phyloP scores from a whole-genome alignment of 768 basidiomycete genomes.

The Pisolithus microcarpus region DNA sequence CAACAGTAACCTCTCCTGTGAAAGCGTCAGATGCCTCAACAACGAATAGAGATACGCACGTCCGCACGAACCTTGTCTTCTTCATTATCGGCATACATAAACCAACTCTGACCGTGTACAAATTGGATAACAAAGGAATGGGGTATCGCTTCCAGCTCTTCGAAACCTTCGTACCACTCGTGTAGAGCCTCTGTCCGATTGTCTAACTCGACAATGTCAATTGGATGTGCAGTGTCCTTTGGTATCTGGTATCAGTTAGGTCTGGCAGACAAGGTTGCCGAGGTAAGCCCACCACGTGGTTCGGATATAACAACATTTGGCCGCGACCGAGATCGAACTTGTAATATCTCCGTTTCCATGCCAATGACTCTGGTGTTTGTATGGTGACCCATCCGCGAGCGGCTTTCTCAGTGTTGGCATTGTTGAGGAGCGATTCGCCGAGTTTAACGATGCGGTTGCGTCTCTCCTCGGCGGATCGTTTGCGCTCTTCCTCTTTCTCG shows the following conservation, averaged over 20 bases:
- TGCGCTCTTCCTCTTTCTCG: slow-evolving; percentile 37
- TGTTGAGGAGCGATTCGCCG: slow-evolving; percentile 36
- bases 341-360: slow-evolving; percentile 63
- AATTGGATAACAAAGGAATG: slow-evolving; percentile 64
- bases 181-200: slow-evolving; percentile 40
- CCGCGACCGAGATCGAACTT: slow-evolving; percentile 41
- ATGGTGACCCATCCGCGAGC: slow-evolving; percentile 57
- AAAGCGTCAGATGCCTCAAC: neutral
- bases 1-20: neutral
- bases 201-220: slow-evolving; percentile 37
- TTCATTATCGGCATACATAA: slow-evolving; percentile 55
- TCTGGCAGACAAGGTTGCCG: neutral
- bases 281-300: slow-evolving; percentile 37
- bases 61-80: slow-evolving; percentile 47
- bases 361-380: slow-evolving; percentile 44
- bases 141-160: slow-evolving; percentile 58
- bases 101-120: slow-evolving; percentile 43
- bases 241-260: neutral
- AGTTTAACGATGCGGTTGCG: slow-evolving; percentile 40
- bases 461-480: slow-evolving; percentile 32
- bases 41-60: neutral
- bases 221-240: slow-evolving; percentile 24
- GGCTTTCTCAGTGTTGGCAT: slow-evolving; percentile 25
- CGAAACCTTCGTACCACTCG: slow-evolving; percentile 64
- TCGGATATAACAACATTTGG: slow-evolving; percentile 42